Evolutionary conservation across 495 filamentous ascomycete genomes (phyloP), one percentile per base, ranked within the genome.

Genomic region (Lasiosphaeria miniovina): DNA sequence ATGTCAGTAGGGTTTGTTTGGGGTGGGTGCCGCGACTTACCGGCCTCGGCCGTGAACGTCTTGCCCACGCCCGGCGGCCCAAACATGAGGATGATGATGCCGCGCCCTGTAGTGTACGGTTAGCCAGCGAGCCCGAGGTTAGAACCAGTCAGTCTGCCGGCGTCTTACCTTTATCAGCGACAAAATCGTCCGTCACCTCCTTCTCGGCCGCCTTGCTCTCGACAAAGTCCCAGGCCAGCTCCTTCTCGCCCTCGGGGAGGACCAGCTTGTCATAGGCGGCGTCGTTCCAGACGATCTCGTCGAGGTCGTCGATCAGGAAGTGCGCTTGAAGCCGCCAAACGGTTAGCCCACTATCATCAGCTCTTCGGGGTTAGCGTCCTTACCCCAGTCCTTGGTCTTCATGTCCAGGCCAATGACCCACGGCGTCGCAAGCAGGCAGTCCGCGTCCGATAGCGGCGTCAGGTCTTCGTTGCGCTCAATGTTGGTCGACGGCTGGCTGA

Each of bases 31-130:
- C 24, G 24, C 24, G 24, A 24, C 24, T 24, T 24, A 24, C 24
- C 65, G 12, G 65, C 65, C 57, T 80, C 76, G 3, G 82, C 84
- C 0, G 84, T 87, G 2, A 78, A 66, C 1, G 84, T 86, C 63
- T 88, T 86, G 3, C 84, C 83, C 1, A 79, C 75, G 0, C 83
- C 84, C 0, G 84, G 82, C 0, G 68, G 68, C 0, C 84, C 84
- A 52, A 78, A 77, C 4, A 86, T 74, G 4, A 86, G 72, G 14
- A 79, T 74, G n/a, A 80, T 76, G n/a, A 84, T 68, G 4, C 80
- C 83, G 3, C 60, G 59, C 8, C 60, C 63, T 65, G 35, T n/a
- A 12, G 38, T 17, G 48, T 11, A 4, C 3, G 24, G 50, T 55
- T 48, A 57, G 33, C n/a, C n/a, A n/a, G n/a, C n/a, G n/a, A n/a